phyloP scores from a whole-genome alignment of 2,329 filamentous ascomycete species.

The Neopestalotiopsis rosae region DNA sequence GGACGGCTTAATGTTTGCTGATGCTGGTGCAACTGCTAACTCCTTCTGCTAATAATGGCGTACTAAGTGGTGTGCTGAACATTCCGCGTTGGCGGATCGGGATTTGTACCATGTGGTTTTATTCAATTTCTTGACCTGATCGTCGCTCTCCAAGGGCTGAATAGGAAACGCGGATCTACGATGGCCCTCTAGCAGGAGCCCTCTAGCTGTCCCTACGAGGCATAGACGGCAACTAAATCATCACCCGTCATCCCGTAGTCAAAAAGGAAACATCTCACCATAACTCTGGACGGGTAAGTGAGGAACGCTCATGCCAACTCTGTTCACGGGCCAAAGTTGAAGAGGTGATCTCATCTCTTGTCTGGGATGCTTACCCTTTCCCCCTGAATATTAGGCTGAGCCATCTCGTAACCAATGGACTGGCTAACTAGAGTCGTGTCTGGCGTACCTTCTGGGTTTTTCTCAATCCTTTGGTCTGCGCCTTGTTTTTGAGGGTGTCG shows the following conservation, averaged over 20 bases:
- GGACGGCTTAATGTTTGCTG: too few relatives aligned
- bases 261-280: neutral
- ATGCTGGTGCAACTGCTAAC: too few relatives aligned
- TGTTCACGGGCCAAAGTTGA: neutral
- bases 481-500: neutral
- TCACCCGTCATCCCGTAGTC: neutral
- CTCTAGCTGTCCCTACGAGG: neutral
- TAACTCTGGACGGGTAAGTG: neutral
- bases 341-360: neutral
- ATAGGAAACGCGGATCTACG: neutral
- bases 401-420: neutral
- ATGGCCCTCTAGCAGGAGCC: neutral
- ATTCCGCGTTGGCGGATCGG: neutral
- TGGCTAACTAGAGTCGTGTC: neutral
- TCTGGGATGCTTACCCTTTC: neutral
- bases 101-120: neutral
- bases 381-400: neutral
- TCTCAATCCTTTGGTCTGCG: neutral
- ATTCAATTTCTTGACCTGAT: neutral
- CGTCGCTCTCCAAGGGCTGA: neutral
- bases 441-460: neutral
- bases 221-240: constrained; percentile 1
- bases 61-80: neutral
- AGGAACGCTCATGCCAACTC: neutral
- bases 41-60: too few relatives aligned